Evolutionary conservation across 495 filamentous ascomycete genomes (phyloP).

Genomic region (Hypoxylon fragiforme): DNA sequence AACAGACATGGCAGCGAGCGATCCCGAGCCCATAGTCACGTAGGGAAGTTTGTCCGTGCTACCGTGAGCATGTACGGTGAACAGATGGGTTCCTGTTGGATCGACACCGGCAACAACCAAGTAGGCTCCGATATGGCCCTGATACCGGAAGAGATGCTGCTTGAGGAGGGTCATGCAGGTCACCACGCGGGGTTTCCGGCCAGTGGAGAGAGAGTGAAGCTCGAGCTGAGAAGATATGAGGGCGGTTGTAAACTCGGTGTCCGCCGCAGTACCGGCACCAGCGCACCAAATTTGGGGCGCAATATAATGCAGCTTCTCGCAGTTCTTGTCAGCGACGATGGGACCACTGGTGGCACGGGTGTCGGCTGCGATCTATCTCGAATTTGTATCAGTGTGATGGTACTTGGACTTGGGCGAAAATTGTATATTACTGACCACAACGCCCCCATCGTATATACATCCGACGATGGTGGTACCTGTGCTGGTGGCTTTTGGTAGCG

Average conservation of each 20-base stretch:
- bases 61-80: constrained; percentile 98
- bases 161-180: constrained; percentile 99
- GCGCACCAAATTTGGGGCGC: constrained; percentile 99
- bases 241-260: constrained; percentile 98
- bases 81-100: constrained; percentile 92
- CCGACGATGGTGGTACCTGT: constrained; percentile 99
- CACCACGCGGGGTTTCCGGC: constrained; percentile 93
- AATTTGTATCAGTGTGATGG: constrained; percentile 2
- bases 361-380: constrained; percentile 82
- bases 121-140: constrained; percentile 97
- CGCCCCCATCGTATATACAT: constrained; percentile 94
- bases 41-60: constrained; percentile 99
- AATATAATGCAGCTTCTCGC: constrained; percentile 99
- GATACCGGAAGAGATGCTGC: constrained; percentile 98
- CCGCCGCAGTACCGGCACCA: constrained; percentile 94
- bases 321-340: constrained; percentile 99
- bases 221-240: constrained; percentile 98
- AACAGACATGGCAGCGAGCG: constrained; percentile 94
- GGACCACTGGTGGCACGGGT: constrained; percentile 96
- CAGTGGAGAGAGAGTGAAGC: constrained; percentile 91
- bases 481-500: constrained; percentile 95
- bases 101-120: constrained; percentile 97
- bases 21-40: constrained; percentile 98
- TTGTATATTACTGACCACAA: constrained; percentile 69
- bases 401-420: background rate